A percentile compares a stretch with the other conserved stretches of the same genome.
Conservation (phyloP, 495 filamentous ascomycete genomes). For the Poronia punctata region DNA sequence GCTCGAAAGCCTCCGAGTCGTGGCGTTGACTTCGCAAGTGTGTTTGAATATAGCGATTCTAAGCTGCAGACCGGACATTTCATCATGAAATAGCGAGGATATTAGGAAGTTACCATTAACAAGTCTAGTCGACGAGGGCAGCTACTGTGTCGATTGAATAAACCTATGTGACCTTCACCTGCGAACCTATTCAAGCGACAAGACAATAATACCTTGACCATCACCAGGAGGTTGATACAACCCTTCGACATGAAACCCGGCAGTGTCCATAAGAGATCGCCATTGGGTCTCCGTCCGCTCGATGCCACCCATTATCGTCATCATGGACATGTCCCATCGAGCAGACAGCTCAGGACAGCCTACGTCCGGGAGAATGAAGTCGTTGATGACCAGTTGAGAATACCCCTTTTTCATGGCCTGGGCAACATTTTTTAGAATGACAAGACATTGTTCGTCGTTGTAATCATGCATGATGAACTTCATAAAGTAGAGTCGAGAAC, state of each 20-base stretch:
- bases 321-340: constrained; percentile 32
- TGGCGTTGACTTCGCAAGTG: too few species aligned
- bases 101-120: too few species aligned
- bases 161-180: too few species aligned
- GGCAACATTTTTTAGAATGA: constrained; percentile 38
- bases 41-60: too few species aligned
- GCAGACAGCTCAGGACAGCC: constrained; percentile 28
- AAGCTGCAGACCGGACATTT: too few species aligned
- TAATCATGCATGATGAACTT: constrained; percentile 49
- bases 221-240: constrained; percentile 11
- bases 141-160: too few species aligned
- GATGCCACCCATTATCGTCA: constrained; percentile 20
- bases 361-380: constrained; percentile 41
- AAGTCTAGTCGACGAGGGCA: too few species aligned
- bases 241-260: constrained; percentile 29
- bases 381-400: constrained; percentile 44
- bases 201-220: constrained; percentile 13
- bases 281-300: constrained; percentile 30
- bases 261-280: constrained; percentile 19
- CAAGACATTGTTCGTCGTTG: constrained; percentile 28
- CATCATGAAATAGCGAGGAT: too few species aligned
- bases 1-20: too few species aligned
- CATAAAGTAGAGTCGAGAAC: constrained; percentile 47
- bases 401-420: constrained; percentile 41
- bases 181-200: too few species aligned